These are phyloP conservation scores for Glycine latifolia DNA, from an alignment of 306 rosid genomes.

Conservation along the genomic window DNA sequence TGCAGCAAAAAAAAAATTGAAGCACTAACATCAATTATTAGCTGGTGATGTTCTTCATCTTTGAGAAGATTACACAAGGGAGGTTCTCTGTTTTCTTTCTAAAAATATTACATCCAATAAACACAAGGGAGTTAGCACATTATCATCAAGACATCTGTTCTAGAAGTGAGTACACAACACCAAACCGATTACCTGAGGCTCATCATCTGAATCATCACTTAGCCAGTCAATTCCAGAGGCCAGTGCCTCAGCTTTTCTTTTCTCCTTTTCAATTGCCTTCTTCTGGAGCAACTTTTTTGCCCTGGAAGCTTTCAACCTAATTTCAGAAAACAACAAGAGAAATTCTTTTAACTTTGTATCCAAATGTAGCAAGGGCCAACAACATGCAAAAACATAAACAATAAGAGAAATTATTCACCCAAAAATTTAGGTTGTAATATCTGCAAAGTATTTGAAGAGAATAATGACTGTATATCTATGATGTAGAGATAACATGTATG, in stretches of 20 bases:
- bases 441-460: constrained; percentile 9
- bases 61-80: constrained; percentile 74
- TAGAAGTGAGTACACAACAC: constrained; percentile 18
- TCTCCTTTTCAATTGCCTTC: constrained; percentile 72
- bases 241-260: constrained; percentile 72
- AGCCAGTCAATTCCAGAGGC: constrained; percentile 78
- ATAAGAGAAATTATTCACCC: neutral
- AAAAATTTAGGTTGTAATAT: neutral
- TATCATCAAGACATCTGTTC: constrained; percentile 34
- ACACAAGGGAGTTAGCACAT: constrained; percentile 30
- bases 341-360: neutral
- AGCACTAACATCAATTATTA: constrained; percentile 76
- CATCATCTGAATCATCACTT: constrained; percentile 82
- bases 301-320: constrained; percentile 81
- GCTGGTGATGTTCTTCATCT: constrained; percentile 71
- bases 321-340: constrained; percentile 37
- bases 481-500: neutral
- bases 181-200: constrained; percentile 56
- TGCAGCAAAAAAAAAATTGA: constrained; percentile 28
- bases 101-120: constrained; percentile 50
- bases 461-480: neutral
- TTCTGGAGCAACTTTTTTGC: constrained; percentile 76
- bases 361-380: constrained; percentile 5
- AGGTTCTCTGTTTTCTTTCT: constrained; percentile 60
- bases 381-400: constrained; percentile 21